Evolutionary conservation across 2,329 filamentous ascomycete genomes (phyloP).

Genomic region (Capronia epimyces): DNA sequence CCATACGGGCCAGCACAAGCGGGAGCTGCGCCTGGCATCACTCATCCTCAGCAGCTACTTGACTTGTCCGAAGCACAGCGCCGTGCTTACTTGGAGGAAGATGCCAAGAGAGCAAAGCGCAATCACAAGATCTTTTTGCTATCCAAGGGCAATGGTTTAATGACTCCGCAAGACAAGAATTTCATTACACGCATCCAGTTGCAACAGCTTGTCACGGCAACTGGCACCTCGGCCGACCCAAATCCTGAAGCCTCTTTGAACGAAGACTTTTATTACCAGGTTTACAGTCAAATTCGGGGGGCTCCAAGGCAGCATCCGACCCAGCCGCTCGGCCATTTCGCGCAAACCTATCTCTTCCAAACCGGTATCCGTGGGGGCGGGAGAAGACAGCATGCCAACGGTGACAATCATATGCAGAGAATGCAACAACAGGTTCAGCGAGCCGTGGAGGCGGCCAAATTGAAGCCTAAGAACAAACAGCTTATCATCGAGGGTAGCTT

Average conservation of each 20-base stretch:
- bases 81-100: constrained; percentile 75
- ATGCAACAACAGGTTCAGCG: constrained; percentile 99
- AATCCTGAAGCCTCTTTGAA: constrained; percentile 73
- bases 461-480: constrained; percentile 95
- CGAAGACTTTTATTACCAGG: constrained; percentile 98
- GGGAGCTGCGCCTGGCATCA: constrained; percentile 47
- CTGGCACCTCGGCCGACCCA: constrained; percentile 75
- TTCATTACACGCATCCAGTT: constrained; percentile 97
- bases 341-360: constrained; percentile 95
- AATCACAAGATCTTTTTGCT: constrained; percentile 97
- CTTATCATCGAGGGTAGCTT: constrained; percentile 92
- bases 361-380: constrained; percentile 77
- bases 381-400: constrained; percentile 70
- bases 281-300: constrained; percentile 88
- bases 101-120: constrained; percentile 89
- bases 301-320: constrained; percentile 84
- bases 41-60: constrained; percentile 67
- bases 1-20: constrained; percentile 30
- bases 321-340: constrained; percentile 91
- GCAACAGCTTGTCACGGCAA: constrained; percentile 89
- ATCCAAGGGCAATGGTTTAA: constrained; percentile 90
- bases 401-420: constrained; percentile 94
- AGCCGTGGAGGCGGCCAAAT: constrained; percentile 93
- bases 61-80: constrained; percentile 80
- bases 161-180: constrained; percentile 99